Percentiles rank a stretch among this genome's conserved stretches.
Conservation (phyloP, 2,329 filamentous ascomycete species). For the Coccinonectria pachysandricola region DNA sequence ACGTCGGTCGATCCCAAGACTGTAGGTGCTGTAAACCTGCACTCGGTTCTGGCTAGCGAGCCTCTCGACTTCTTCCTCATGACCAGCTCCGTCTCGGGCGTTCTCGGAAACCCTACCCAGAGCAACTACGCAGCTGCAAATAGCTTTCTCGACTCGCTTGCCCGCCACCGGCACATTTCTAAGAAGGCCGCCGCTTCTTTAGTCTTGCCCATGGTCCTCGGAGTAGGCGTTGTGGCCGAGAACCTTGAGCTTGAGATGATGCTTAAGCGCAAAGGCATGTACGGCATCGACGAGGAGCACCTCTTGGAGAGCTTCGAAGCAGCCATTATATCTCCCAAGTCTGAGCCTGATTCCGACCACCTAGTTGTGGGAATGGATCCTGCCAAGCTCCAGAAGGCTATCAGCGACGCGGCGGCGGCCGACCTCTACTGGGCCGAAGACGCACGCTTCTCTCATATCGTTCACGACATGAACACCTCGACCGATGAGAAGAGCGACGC, state of each 20-base stretch:
- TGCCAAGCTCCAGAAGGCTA: conserved; percentile 6
- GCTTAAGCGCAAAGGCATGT: conserved; percentile 4
- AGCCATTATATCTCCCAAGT: neutral
- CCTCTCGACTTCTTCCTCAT: conserved; percentile 26
- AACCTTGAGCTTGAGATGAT: conserved; percentile 2
- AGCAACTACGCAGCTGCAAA: conserved; percentile 28
- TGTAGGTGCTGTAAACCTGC: conserved; percentile 17
- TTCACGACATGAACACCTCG: conserved; percentile 8
- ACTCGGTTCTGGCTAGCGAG: conserved; percentile 4
- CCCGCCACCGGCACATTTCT: conserved; percentile 4
- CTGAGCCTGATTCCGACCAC: conserved; percentile 6
- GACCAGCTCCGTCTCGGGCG: conserved; percentile 23
- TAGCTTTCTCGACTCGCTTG: conserved; percentile 18
- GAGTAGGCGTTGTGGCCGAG: conserved; percentile 13
- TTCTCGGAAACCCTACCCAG: conserved; percentile 23
- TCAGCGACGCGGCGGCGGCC: conserved; percentile 3
- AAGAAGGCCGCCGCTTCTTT: conserved; percentile 3
- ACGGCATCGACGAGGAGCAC: conserved; percentile 3
- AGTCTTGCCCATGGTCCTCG: conserved; percentile 9
- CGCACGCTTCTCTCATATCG: conserved; percentile 10
- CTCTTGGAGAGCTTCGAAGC: conserved; percentile 2
- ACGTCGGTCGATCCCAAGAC: conserved; percentile 22
- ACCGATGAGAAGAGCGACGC: conserved; percentile 1
- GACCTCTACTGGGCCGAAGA: conserved; percentile 20
- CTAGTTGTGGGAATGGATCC: conserved; percentile 20